Percentiles rank a stretch among this genome's conserved stretches.
phyloP scores from a whole-genome alignment of 257 asterid species.

The Prunella vulgaris region DNA sequence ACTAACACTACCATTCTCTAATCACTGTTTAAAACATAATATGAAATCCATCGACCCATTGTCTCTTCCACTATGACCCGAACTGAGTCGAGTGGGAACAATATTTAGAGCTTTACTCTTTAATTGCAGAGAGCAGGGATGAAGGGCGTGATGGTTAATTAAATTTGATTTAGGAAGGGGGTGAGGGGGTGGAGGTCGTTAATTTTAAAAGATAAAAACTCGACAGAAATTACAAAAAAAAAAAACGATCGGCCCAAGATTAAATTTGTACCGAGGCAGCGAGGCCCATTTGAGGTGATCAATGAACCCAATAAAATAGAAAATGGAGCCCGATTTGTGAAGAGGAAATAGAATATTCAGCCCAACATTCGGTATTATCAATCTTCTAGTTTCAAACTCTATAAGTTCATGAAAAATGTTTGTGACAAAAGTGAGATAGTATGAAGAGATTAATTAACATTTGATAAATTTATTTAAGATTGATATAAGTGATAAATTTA shows the following conservation, averaged over 20 bases:
- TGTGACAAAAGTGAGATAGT: too few relatives aligned
- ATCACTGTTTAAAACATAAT: background rate
- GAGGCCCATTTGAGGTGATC: background rate
- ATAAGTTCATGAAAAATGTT: too few relatives aligned
- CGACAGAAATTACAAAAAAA: background rate
- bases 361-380: too few relatives aligned
- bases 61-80: slow-evolving; percentile 16
- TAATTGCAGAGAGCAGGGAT: background rate
- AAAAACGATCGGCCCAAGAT: background rate
- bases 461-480: too few relatives aligned
- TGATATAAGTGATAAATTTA: too few relatives aligned
- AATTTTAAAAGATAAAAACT: background rate
- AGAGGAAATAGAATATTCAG: too few relatives aligned
- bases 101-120: background rate
- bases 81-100: slow-evolving; percentile 4
- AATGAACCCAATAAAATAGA: background rate
- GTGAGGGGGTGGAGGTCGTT: background rate
- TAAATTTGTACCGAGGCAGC: background rate
- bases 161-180: background rate
- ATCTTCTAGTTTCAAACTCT: too few relatives aligned
- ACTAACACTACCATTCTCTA: background rate
- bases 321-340: too few relatives aligned
- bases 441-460: too few relatives aligned
- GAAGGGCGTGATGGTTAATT: background rate
- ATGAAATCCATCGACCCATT: slow-evolving; percentile 44